Conservation (phyloP, 768 basidiomycete species). For the Phallus indusiatus region DNA sequence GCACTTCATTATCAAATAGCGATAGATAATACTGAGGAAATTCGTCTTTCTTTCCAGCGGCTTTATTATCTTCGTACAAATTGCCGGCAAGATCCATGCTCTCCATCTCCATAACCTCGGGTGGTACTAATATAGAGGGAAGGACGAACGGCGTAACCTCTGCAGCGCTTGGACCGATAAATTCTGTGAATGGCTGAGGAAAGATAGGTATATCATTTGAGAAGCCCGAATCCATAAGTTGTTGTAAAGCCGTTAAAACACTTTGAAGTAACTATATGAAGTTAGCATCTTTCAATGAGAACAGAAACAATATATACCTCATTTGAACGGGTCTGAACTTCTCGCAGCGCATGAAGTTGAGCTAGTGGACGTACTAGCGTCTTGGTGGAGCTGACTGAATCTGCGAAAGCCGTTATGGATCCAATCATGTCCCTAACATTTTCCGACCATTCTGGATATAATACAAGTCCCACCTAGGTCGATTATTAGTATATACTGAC, state of each 20-base stretch:
- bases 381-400: constrained; percentile 47
- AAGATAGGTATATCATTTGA: constrained; percentile 44
- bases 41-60: constrained; percentile 64
- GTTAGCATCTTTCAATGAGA: not conserved
- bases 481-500: constrained; percentile 1
- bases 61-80: constrained; percentile 42
- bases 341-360: constrained; percentile 36
- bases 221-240: constrained; percentile 54
- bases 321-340: constrained; percentile 34
- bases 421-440: constrained; percentile 59
- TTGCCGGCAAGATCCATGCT: constrained; percentile 48
- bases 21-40: constrained; percentile 67
- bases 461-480: constrained; percentile 52
- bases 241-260: constrained; percentile 51
- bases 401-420: constrained; percentile 57
- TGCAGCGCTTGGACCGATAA: constrained; percentile 32
- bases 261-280: constrained; percentile 59
- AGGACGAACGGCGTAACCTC: constrained; percentile 49
- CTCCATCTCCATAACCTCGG: constrained; percentile 79
- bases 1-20: constrained; percentile 53
- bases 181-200: constrained; percentile 55
- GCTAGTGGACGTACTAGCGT: constrained; percentile 57
- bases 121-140: constrained; percentile 76
- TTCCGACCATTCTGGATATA: constrained; percentile 53
- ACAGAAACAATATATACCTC: constrained; percentile 37